These are phyloP conservation scores for Luvunga scandens DNA, from an alignment of 345 rosid species.

Conservation along the genomic window DNA sequence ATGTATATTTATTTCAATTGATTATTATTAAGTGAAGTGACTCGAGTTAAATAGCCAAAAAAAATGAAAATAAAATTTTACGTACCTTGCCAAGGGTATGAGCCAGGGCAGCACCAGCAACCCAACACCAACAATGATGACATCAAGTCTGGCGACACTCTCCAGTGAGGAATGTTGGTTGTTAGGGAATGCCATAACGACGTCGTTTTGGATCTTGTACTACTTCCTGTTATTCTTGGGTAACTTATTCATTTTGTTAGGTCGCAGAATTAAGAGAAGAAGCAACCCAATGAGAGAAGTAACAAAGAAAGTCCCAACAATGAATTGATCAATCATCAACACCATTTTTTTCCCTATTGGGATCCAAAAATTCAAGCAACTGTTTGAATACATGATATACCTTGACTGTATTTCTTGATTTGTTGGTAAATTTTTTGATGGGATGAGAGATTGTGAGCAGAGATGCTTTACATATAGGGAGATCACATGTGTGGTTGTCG, in stretches of 20 bases:
- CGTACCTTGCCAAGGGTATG: constrained; percentile 48
- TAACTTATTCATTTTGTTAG: constrained; percentile 1
- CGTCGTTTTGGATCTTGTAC: constrained; percentile 4
- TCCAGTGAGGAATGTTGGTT: constrained; percentile 1
- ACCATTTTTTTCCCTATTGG: background rate
- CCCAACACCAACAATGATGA: constrained; percentile 65
- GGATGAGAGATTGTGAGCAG: background rate
- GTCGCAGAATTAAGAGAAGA: constrained; percentile 27
- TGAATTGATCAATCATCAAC: constrained; percentile 11
- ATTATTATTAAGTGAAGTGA: no score
- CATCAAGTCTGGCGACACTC: constrained; percentile 21
- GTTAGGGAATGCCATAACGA: background rate
- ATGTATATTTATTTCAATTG: background rate
- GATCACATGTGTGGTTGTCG: no score
- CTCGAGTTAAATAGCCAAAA: background rate
- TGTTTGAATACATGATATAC: background rate
- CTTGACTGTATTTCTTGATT: background rate
- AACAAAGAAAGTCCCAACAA: constrained; percentile 23
- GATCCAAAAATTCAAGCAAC: background rate
- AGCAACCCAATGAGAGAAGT: constrained; percentile 25
- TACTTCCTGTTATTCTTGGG: background rate
- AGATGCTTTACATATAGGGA: background rate
- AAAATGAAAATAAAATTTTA: no score
- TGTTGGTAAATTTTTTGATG: background rate
- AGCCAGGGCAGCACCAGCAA: constrained; percentile 66